phyloP scores from a whole-genome alignment of 2,329 filamentous ascomycete genomes.

The Alternaria rosae region DNA sequence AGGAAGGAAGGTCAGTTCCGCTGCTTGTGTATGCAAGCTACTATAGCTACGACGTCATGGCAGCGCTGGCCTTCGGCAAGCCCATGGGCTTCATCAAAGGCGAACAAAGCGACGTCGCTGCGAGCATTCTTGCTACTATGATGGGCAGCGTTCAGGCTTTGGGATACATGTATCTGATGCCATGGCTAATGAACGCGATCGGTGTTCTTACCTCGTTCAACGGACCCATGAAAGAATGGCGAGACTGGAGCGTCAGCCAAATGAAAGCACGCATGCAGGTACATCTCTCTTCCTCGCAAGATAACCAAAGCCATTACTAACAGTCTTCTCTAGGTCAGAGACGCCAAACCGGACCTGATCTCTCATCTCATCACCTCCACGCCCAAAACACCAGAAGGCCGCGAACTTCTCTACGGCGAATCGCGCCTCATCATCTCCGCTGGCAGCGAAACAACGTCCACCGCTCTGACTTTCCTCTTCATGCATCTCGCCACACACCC shows the following conservation, averaged over 20 bases:
- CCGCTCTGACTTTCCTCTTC: conserved; percentile 62
- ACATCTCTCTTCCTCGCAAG: not conserved
- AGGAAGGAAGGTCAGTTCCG: conserved; percentile 43
- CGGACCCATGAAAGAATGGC: conserved; percentile 37
- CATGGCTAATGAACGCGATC: conserved; percentile 39
- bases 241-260: conserved; percentile 32
- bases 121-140: conserved; percentile 42
- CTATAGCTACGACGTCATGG: conserved; percentile 57
- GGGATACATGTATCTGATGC: conserved; percentile 35
- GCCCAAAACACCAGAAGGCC: conserved; percentile 17
- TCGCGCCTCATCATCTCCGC: conserved; percentile 44
- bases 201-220: conserved; percentile 25
- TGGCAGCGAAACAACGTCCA: conserved; percentile 57
- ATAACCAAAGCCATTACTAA: not conserved
- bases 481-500: conserved; percentile 35
- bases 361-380: conserved; percentile 35
- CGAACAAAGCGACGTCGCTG: conserved; percentile 32
- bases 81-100: conserved; percentile 52
- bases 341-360: conserved; percentile 31
- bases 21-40: conserved; percentile 52
- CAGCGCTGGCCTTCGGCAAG: conserved; percentile 54
- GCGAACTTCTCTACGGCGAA: conserved; percentile 35
- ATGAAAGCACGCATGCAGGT: conserved; percentile 34
- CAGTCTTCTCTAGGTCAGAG: conserved; percentile 13
- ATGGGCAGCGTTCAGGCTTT: conserved; percentile 31